Evolutionary conservation across 2,329 filamentous ascomycete genomes (phyloP).

Genomic region (Arthrobotrys pseudoclavata): DNA sequence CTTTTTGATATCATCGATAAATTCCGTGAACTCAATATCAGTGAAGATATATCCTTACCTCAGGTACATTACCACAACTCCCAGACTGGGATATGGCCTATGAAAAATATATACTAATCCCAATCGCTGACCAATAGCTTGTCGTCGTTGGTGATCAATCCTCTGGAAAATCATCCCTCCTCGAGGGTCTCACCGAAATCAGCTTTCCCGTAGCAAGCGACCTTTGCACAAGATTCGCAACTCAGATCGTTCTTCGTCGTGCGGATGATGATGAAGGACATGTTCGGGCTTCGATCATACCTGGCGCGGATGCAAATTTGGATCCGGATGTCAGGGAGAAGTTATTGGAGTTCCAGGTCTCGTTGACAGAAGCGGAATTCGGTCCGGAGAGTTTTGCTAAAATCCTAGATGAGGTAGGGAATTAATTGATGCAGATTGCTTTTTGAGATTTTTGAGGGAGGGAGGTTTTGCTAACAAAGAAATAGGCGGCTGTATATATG

Average conservation of each 20-base stretch:
- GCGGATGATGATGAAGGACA: slow-evolving; percentile 51
- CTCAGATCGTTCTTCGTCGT: slow-evolving; percentile 63
- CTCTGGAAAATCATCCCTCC: slow-evolving; percentile 63
- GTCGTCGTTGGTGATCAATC: slow-evolving; percentile 64
- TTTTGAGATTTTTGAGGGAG: too few relatives aligned
- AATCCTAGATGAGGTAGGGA: slow-evolving; percentile 35
- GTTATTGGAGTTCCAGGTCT: slow-evolving; percentile 52
- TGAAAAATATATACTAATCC: neutral
- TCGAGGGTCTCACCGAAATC: slow-evolving; percentile 63
- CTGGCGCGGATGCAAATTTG: slow-evolving; percentile 37
- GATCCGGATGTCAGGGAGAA: slow-evolving; percentile 39
- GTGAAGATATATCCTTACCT: slow-evolving; percentile 63
- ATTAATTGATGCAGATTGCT: too few relatives aligned
- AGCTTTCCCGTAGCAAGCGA: slow-evolving; percentile 62
- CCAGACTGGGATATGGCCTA: neutral
- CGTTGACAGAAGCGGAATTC: slow-evolving; percentile 48
- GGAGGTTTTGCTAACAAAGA: slow-evolving; percentile 18
- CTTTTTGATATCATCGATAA: slow-evolving; percentile 61
- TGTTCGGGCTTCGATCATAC: slow-evolving; percentile 62
- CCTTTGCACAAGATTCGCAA: slow-evolving; percentile 64
- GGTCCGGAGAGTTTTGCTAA: slow-evolving; percentile 49
- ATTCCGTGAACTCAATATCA: slow-evolving; percentile 62
- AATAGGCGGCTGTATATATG: slow-evolving; percentile 61
- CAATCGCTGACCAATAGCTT: slow-evolving; percentile 37
- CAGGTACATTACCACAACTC: slow-evolving; percentile 51